A percentile compares a stretch with the other conserved stretches of the same genome.
Evolutionary conservation across 306 rosid genomes (phyloP).

Genomic region (Betula pendula): DNA sequence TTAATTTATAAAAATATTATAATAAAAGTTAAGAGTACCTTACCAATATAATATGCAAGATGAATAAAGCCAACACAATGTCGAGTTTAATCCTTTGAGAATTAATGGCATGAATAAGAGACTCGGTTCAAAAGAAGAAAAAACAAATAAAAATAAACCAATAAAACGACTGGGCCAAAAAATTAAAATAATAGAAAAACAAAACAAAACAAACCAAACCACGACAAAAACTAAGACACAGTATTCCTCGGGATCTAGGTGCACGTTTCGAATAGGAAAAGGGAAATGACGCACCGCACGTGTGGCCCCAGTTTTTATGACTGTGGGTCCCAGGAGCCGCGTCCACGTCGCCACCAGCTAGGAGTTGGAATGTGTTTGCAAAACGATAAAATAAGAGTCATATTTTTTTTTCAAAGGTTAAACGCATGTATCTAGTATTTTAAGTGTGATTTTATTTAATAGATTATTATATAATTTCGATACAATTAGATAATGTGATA

Average conservation of each 20-base stretch:
- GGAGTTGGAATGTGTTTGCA: slow-evolving; percentile 19
- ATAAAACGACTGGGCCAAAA: not conserved
- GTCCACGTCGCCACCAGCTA: slow-evolving; percentile 40
- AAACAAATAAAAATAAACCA: too few relatives aligned
- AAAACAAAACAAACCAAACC: not conserved
- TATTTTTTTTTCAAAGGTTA: not conserved
- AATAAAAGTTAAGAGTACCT: too few relatives aligned
- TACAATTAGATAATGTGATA: too few relatives aligned
- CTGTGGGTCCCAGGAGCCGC: not conserved
- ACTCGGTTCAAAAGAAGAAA: not conserved
- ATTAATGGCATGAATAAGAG: not conserved
- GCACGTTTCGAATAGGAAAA: slow-evolving; percentile 47
- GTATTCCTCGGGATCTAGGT: slow-evolving; percentile 36
- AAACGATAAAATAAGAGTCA: slow-evolving; percentile 60
- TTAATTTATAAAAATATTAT: too few relatives aligned
- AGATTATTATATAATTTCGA: too few relatives aligned
- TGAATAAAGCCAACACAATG: not conserved
- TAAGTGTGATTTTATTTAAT: too few relatives aligned
- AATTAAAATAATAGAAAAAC: not conserved
- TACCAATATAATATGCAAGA: not conserved
- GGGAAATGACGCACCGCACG: slow-evolving; percentile 30
- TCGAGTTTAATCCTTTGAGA: not conserved
- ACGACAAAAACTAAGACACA: not conserved
- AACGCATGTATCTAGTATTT: not conserved
- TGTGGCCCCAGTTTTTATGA: slow-evolving; percentile 28